phyloP scores from a whole-genome alignment of 1,284 basidiomycete species.

The Ustilago shanxiensis region DNA sequence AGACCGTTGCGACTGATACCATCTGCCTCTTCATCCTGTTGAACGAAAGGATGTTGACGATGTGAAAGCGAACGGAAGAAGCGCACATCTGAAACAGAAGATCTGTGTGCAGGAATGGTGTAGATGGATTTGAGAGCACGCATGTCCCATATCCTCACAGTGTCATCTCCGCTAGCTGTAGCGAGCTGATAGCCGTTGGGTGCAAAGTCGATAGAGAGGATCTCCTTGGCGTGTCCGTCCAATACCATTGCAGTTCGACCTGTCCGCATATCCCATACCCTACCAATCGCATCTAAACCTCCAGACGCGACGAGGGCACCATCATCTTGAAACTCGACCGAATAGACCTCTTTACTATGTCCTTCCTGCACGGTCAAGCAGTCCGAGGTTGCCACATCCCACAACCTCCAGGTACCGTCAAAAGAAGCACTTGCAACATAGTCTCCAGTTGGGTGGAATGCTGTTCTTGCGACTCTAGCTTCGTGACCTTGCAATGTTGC shows the following conservation, averaged over 20 bases:
- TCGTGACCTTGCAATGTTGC: conserved; percentile 87
- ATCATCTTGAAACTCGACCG: conserved; percentile 94
- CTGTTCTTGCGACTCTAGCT: conserved; percentile 89
- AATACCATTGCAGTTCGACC: conserved; percentile 97
- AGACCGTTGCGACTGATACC: conserved; percentile 74
- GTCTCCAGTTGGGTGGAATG: conserved; percentile 93
- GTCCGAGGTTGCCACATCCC: conserved; percentile 86
- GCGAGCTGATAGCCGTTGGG: conserved; percentile 98
- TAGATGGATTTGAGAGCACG: conserved; percentile 90
- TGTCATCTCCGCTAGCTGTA: conserved; percentile 95
- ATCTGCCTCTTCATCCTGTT: background rate
- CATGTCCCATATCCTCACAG: conserved; percentile 98
- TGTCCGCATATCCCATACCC: conserved; percentile 95
- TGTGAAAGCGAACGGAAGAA: conserved; percentile 79
- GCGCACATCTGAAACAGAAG: conserved; percentile 91
- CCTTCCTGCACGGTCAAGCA: conserved; percentile 94
- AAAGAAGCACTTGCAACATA: conserved; percentile 95
- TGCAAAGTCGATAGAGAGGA: conserved; percentile 90
- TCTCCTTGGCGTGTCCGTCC: conserved; percentile 94
- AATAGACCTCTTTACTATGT: conserved; percentile 95
- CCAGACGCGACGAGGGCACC: conserved; percentile 92
- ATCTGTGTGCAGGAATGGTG: conserved; percentile 95
- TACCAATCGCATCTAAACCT: conserved; percentile 94
- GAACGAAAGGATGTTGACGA: conserved; percentile 8
- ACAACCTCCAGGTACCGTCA: conserved; percentile 98